phyloP scores from a whole-genome alignment of 345 rosid species.

The Durio zibethinus region DNA sequence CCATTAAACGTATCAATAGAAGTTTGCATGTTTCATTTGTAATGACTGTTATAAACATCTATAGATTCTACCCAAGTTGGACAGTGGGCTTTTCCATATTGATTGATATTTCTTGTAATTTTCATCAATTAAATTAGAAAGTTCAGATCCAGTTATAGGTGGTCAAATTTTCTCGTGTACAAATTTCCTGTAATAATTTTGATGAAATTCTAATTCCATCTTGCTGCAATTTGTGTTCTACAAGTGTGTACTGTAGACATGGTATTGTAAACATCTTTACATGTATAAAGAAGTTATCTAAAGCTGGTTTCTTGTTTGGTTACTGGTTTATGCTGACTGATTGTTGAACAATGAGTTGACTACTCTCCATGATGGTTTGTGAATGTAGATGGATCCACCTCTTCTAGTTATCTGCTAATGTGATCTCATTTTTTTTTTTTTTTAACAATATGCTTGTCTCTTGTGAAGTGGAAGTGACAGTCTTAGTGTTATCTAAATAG shows the following conservation, averaged over 20 bases:
- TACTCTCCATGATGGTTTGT: not conserved
- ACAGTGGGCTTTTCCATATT: not conserved
- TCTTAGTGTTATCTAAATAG: not conserved
- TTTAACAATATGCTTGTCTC: not conserved
- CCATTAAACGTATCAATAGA: not conserved
- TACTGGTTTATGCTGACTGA: not conserved
- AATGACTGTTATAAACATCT: not conserved
- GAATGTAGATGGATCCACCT: not conserved
- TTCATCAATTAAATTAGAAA: not conserved
- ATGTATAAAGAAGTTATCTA: not conserved
- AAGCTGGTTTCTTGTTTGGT: not conserved
- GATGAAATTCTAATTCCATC: not conserved
- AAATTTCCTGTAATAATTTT: not conserved
- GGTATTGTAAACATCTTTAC: not conserved
- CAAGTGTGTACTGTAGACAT: not conserved
- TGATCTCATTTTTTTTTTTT: not conserved
- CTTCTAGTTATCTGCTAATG: not conserved
- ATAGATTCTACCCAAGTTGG: not conserved
- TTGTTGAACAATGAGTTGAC: not conserved
- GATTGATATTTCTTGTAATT: not conserved
- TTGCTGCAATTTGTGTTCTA: constrained; percentile 5
- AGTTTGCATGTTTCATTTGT: not conserved
- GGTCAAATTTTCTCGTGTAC: not conserved
- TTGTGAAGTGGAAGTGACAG: not conserved
- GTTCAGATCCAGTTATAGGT: not conserved